Evolutionary conservation across 2,329 filamentous ascomycete species (phyloP), one percentile per base, ranked within the genome.

Genomic region (Pyrenophora graminea): DNA sequence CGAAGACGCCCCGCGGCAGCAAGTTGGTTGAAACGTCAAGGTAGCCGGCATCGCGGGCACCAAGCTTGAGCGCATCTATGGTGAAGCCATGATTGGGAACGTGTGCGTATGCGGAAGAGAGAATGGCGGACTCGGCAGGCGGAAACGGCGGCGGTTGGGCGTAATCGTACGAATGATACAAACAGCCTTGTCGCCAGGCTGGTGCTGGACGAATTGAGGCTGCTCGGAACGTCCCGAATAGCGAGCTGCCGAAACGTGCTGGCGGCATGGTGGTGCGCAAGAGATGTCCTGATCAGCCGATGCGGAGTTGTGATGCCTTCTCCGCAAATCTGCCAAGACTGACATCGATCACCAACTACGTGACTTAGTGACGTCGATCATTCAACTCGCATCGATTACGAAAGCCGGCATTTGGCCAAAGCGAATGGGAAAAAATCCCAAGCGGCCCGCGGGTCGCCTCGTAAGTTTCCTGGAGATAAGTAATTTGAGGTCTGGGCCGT

Each of bases 11-110:
- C 36, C 87, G 82, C 1, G 90, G 86, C 48, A 99, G 85, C 17
- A 97, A 78, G 67, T 91, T 92, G 8, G 89, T 85, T 52, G 90
- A 92, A 51, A 93, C 91, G 69, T 94, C 90, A 45, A 91, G 85
- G 71, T 93, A 96, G 38, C 92, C 91, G 15, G 87, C 85, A 66
- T 96, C 91, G 66, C 85, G 85, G 54, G 90, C 90, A 55, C 93
- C 94, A 18, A 89, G 82, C 37, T 84, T 82, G 8, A 99, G 81
- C 0, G 92, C 80, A 17, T 83, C 80, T 41, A 80, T 77, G 0
- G 90, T 90, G 80, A 97, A 99, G 70, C 94, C 94, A 71, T 91
- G 83, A 43, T 81, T 73, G 15, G 91, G 91, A 8, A 97, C 85
- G 71, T 96, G 89, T 25, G 76, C 71, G 63, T 94, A 84, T 15